Percentiles rank a stretch among this genome's conserved stretches.
Evolutionary conservation across 768 basidiomycete genomes (phyloP).

Genomic region (Suillus weaverae): DNA sequence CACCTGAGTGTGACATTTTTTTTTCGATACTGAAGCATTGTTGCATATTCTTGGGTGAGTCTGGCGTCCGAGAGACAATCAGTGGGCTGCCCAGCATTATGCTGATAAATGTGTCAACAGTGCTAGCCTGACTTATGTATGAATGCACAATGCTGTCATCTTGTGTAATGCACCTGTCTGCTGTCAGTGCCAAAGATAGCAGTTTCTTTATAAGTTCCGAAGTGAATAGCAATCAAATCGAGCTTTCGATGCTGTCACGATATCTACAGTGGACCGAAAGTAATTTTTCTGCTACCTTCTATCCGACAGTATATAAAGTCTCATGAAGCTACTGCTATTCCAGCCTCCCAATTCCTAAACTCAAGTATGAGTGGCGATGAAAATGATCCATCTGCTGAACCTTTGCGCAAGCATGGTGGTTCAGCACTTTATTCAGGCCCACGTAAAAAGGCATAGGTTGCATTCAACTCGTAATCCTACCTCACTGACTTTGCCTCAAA

Average conservation of each 20-base stretch:
- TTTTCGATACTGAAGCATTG: not conserved
- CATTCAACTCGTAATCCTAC: not conserved
- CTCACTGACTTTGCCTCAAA: not conserved
- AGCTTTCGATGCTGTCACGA: not conserved
- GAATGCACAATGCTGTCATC: not conserved
- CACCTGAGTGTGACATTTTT: not conserved
- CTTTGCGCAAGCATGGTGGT: not conserved
- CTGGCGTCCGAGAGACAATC: not conserved
- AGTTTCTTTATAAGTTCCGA: not conserved
- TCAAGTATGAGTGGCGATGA: not conserved
- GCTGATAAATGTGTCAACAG: not conserved
- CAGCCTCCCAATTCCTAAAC: not conserved
- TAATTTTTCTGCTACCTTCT: not conserved
- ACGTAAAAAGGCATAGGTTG: not conserved
- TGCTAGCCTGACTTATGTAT: not conserved
- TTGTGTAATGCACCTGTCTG: conserved; percentile 14
- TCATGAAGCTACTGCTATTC: not conserved
- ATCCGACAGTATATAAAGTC: not conserved
- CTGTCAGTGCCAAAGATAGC: not conserved
- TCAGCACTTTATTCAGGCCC: not conserved
- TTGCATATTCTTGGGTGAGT: not conserved
- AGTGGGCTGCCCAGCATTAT: not conserved
- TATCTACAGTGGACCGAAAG: not conserved
- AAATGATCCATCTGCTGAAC: not conserved
- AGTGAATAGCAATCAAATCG: not conserved